A percentile compares a stretch with the other conserved stretches of the same genome.
Evolutionary conservation across 331 rosid species (phyloP).

Genomic region (Pyrus hybrid): DNA sequence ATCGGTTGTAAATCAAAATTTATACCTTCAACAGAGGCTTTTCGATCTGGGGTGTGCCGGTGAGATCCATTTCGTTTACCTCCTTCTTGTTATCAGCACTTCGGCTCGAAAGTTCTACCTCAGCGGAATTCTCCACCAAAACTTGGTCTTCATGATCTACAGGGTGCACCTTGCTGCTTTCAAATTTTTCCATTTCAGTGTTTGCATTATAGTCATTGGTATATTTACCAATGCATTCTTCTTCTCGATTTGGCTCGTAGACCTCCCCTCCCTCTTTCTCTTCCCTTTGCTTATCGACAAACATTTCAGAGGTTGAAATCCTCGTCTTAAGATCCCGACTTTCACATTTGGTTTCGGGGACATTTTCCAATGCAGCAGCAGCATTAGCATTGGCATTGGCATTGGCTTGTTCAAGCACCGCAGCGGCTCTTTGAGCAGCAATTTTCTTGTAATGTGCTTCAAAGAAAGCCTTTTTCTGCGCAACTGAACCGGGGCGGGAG

Average conservation of each 20-base stretch:
- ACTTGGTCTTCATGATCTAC: constrained; percentile 12
- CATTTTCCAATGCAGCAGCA: constrained; percentile 19
- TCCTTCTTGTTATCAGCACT: constrained; percentile 20
- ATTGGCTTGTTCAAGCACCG: constrained; percentile 67
- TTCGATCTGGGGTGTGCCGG: constrained; percentile 24
- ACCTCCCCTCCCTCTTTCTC: constrained; percentile 14
- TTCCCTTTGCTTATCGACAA: constrained; percentile 3
- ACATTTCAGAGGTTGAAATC: constrained; percentile 22
- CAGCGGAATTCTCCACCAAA: constrained; percentile 20
- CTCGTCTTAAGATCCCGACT: not conserved
- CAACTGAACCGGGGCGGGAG: constrained; percentile 80
- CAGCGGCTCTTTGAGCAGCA: constrained; percentile 79
- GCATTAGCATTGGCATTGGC: not conserved
- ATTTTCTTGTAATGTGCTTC: constrained; percentile 93
- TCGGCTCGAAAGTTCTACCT: constrained; percentile 33
- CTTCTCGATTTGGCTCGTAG: constrained; percentile 3
- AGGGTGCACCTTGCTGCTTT: constrained; percentile 12
- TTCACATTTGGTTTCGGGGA: constrained; percentile 10
- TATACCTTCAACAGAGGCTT: constrained; percentile 47
- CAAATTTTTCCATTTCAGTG: constrained; percentile 16
- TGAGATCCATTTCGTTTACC: constrained; percentile 28
- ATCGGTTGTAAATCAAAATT: not conserved
- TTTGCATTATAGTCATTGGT: constrained; percentile 8
- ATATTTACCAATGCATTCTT: not conserved
- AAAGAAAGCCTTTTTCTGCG: constrained; percentile 95